Evolutionary conservation across 768 basidiomycete species (phyloP), one percentile per base, ranked within the genome.

Genomic region (Lactifluus echinatus): DNA sequence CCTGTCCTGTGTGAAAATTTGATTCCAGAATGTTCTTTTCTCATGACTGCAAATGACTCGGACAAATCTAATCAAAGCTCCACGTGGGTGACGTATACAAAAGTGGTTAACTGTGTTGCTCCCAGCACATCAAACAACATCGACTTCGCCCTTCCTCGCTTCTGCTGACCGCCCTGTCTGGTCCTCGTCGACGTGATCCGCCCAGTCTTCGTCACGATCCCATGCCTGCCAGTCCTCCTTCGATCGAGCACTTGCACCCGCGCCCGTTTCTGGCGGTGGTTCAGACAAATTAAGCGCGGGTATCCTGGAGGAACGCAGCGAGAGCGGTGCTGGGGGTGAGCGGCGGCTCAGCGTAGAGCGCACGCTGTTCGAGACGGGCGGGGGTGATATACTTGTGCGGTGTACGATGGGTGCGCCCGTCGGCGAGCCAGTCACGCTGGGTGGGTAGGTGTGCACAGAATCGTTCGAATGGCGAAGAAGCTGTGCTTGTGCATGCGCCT

Each of bases 401-500:
- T 68, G 70, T 62, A 73, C 65, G 24, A 70, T 66, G 40, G 74
- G 63, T 62, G 73, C 66, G 42, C 73, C 64, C 5, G 72, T 74
- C 2, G 76, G 68, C 39, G 74, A 64, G 62, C 77, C 74, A 17
- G 73, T 68, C 23, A 75, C 70, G 61, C 76, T 79, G 14, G 86
- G 86, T 29, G 86, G 86, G 66, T 87, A 87, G 24, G 80, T 75
- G 62, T 85, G 81, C 33, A 69, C 55, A 2, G 62, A 71, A 29
- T 66, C 68, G 3, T 67, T 62, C 2, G 68, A 67, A 15, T 72
- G 72, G 37, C 68, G 69, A 17, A 79, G 74, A 44, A 58, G 69
- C 29, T 71, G 66, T n/a, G 66, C 62, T 12, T 61, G 66, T 11
- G 70, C 72, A 8, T 71, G 75, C 52, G 75, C 75, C 61, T 83